These are phyloP conservation scores for Candida vaughaniae DNA, from an alignment of 805 yeast genomes.

Conservation along the genomic window DNA sequence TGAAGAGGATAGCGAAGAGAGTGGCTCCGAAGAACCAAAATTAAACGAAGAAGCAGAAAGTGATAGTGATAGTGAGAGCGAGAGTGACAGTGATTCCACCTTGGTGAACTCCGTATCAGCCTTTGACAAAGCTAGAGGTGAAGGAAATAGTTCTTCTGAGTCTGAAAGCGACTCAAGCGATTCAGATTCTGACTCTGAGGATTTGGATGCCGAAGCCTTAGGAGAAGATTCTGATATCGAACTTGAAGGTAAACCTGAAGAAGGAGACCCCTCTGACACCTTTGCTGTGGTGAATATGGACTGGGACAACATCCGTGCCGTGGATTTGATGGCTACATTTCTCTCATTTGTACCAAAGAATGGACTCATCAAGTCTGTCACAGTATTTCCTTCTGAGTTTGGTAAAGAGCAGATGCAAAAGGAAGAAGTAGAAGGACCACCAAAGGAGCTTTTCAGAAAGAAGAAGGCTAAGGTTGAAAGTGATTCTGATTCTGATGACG, in stretches of 20 bases:
- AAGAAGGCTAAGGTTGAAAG: constrained; percentile 36
- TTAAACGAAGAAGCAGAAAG: constrained; percentile 17
- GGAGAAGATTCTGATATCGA: constrained; percentile 56
- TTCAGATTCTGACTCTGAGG: constrained; percentile 46
- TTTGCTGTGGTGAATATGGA: constrained; percentile 95
- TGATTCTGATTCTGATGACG: constrained; percentile 32
- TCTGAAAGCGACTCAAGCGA: constrained; percentile 38
- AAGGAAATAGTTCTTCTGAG: constrained; percentile 41
- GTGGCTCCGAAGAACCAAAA: constrained; percentile 16
- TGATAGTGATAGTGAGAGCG: constrained; percentile 29
- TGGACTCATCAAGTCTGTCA: constrained; percentile 66
- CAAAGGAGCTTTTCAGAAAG: constrained; percentile 70
- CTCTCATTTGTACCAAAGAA: constrained; percentile 77
- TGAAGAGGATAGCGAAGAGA: constrained; percentile 21
- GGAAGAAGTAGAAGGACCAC: constrained; percentile 92
- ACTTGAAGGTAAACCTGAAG: constrained; percentile 61
- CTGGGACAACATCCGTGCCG: constrained; percentile 92
- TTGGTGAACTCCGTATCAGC: constrained; percentile 13
- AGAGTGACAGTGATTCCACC: constrained; percentile 20
- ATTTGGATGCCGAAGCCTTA: constrained; percentile 35
- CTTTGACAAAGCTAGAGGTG: constrained; percentile 69
- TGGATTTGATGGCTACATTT: constrained; percentile 87
- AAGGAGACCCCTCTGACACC: constrained; percentile 78
- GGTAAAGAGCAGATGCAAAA: constrained; percentile 89
- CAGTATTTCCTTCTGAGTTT: constrained; percentile 83